Percentiles rank a stretch among this genome's conserved stretches.
Evolutionary conservation across 495 filamentous ascomycete species (phyloP).

Genomic region (Penicillium parvum): DNA sequence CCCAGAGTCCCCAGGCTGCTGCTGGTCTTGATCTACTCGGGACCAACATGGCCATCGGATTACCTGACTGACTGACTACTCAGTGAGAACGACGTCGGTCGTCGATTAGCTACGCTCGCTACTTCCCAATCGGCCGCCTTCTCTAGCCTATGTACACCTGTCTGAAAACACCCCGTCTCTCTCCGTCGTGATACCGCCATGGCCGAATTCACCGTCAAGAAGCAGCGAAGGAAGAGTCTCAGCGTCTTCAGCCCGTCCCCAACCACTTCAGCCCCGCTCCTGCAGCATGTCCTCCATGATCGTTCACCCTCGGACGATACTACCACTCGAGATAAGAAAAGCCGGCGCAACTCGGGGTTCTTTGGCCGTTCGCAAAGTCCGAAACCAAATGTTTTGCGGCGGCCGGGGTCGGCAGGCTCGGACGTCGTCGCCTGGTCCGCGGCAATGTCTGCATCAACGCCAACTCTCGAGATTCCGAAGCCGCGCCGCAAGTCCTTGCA

Average conservation of each 20-base stretch:
- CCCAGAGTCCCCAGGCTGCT: constrained; percentile 2
- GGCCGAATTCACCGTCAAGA: constrained; percentile 36
- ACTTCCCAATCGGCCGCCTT: constrained; percentile 10
- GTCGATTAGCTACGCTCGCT: constrained; percentile 31
- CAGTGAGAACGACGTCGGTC: constrained; percentile 32
- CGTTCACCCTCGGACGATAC: constrained; percentile 39
- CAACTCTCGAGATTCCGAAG: constrained; percentile 27
- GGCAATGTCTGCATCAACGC: constrained; percentile 18
- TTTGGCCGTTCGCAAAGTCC: constrained; percentile 33
- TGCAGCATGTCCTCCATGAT: constrained; percentile 25
- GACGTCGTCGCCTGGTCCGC: constrained; percentile 22
- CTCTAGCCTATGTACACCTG: not conserved
- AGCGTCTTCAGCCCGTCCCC: constrained; percentile 37
- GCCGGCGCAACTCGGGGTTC: constrained; percentile 44
- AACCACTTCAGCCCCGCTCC: constrained; percentile 17
- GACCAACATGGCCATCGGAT: constrained; percentile 6
- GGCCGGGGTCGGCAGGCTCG: constrained; percentile 30
- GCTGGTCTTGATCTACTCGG: constrained; percentile 3
- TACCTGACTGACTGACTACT: constrained; percentile 13
- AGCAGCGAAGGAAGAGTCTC: constrained; percentile 45
- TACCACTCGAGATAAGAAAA: constrained; percentile 32
- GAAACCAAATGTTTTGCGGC: constrained; percentile 25
- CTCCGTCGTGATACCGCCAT: constrained; percentile 22
- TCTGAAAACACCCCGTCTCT: not conserved
- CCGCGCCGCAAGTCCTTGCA: constrained; percentile 43